phyloP scores from a whole-genome alignment of 495 filamentous ascomycete genomes.

The Annulohypoxylon moriforme region DNA sequence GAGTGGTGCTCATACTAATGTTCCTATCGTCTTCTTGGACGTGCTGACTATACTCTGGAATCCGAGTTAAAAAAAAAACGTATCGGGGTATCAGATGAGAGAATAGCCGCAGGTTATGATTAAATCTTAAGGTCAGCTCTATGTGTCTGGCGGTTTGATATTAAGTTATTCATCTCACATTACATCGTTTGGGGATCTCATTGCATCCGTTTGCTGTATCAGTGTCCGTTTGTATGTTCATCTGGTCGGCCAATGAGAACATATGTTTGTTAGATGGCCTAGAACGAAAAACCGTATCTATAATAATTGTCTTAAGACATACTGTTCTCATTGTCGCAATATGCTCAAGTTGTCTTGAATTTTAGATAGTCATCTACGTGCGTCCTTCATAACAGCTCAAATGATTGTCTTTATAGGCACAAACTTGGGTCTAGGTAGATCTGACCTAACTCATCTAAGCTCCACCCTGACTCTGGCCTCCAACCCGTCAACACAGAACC shows the following conservation, averaged over 20 bases:
- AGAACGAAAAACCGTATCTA: conserved; percentile 2
- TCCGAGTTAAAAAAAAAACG: background rate
- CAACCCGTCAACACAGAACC: conserved; percentile 79
- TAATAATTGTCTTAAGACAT: background rate
- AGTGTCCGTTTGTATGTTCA: conserved; percentile 24
- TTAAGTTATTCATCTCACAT: background rate
- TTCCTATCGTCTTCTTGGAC: background rate
- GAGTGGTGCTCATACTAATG: background rate
- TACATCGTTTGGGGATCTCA: conserved; percentile 18
- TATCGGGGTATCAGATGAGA: background rate
- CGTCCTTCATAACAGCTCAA: background rate
- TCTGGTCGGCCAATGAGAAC: background rate
- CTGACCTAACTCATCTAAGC: conserved; percentile 29
- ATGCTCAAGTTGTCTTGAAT: background rate
- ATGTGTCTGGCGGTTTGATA: conserved; percentile 4
- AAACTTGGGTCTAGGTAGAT: background rate
- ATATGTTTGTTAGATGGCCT: conserved; percentile 4
- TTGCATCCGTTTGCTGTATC: conserved; percentile 23
- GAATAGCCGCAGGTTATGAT: background rate
- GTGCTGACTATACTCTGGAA: conserved; percentile 1
- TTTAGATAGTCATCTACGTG: background rate
- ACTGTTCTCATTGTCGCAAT: background rate
- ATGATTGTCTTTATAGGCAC: background rate
- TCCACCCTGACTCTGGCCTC: conserved; percentile 79
- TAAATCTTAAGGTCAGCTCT: background rate